phyloP scores from a whole-genome alignment of 257 asterid genomes.

The Vinca minor region DNA sequence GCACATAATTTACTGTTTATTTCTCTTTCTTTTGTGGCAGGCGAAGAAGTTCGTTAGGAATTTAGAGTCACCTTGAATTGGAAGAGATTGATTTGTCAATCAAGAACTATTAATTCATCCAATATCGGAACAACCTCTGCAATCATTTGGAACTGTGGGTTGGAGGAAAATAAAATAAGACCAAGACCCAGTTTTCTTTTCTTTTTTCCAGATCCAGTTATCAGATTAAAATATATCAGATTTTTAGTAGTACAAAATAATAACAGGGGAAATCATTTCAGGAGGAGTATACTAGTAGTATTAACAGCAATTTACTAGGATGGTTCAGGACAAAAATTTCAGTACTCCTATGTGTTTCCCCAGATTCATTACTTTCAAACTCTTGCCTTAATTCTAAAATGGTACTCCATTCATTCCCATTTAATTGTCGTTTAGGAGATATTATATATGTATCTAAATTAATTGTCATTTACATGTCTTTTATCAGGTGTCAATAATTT shows the following conservation, averaged over 20 bases:
- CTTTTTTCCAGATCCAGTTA: too few species aligned
- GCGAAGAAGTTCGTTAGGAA: conserved; percentile 61
- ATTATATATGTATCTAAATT: too few species aligned
- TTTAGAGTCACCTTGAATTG: conserved; percentile 47
- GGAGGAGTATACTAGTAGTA: neutral
- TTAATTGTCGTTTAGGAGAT: too few species aligned
- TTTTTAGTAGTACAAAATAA: neutral
- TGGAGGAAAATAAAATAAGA: neutral
- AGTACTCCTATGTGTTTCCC: too few species aligned
- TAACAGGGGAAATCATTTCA: neutral
- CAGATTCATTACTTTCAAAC: too few species aligned
- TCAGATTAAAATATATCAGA: neutral
- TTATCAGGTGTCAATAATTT: too few species aligned
- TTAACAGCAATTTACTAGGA: too few species aligned
- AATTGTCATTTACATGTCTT: too few species aligned
- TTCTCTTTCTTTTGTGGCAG: conserved; percentile 33
- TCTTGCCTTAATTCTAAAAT: too few species aligned
- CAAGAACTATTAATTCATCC: neutral
- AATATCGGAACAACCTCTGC: neutral
- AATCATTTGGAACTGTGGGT: neutral
- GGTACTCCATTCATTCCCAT: too few species aligned
- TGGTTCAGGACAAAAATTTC: too few species aligned
- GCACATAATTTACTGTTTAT: neutral
- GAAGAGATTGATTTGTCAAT: conserved; percentile 8
- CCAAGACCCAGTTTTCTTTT: too few species aligned